Conservation (phyloP, 441 rosid species). For the Jatropha podagrica region DNA sequence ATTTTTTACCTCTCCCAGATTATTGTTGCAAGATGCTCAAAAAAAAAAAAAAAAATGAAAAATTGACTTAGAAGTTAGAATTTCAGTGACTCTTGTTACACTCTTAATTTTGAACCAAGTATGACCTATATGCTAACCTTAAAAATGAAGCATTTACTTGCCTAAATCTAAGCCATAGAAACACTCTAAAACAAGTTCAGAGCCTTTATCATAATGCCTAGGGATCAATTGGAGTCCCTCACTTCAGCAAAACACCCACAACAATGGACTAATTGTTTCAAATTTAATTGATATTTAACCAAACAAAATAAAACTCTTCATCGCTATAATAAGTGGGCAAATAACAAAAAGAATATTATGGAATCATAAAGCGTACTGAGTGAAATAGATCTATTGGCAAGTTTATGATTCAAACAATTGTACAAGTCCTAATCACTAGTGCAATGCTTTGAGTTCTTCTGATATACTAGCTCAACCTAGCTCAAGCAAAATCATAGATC, state of each 20-base stretch:
- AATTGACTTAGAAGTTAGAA: background rate
- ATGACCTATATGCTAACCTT: background rate
- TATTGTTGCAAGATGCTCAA: background rate
- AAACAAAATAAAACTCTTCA: background rate
- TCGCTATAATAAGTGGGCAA: background rate
- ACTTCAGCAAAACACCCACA: background rate
- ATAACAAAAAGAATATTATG: background rate
- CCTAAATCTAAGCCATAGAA: background rate
- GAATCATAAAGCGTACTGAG: no score
- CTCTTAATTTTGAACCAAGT: background rate
- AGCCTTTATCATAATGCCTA: background rate
- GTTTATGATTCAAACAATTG: background rate
- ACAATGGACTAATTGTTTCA: background rate
- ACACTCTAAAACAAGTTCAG: background rate
- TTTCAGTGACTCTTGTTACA: background rate
- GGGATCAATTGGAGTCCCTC: background rate
- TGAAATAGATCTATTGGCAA: constrained; percentile 6
- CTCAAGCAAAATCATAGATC: constrained; percentile 16
- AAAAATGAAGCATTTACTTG: background rate
- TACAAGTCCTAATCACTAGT: background rate
- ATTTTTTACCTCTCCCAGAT: background rate
- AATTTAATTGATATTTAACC: background rate
- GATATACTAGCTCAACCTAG: background rate
- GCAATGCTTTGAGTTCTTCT: background rate
- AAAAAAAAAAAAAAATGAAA: background rate